These are phyloP conservation scores for Artemisia princeps DNA, from an alignment of 140 eudicot genomes.

Conservation along the genomic window DNA sequence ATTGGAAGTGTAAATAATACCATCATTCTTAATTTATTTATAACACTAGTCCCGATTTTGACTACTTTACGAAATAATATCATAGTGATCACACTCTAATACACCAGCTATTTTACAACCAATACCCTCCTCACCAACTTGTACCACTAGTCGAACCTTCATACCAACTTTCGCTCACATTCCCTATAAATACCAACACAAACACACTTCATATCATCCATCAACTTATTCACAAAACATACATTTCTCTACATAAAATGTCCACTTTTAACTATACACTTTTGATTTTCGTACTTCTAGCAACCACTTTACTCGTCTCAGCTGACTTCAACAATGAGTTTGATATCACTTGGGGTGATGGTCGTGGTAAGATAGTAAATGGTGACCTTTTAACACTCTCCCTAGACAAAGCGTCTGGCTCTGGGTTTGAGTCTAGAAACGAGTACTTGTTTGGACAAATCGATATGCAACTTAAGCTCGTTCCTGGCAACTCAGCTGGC, in stretches of 20 bases:
- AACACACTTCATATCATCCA: background rate
- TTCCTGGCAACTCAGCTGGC: conserved; percentile 57
- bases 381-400: conserved; percentile 41
- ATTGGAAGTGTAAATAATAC: too few species aligned
- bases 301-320: conserved; percentile 13
- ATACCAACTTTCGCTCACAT: background rate
- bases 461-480: conserved; percentile 53
- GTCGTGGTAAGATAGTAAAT: conserved; percentile 43
- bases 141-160: background rate
- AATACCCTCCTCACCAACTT: too few species aligned
- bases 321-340: conserved; percentile 38
- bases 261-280: background rate
- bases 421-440: conserved; percentile 48
- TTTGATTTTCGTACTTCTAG: background rate
- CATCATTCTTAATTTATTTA: too few species aligned
- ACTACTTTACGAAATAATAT: too few species aligned
- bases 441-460: conserved; percentile 44
- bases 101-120: too few species aligned
- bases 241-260: background rate
- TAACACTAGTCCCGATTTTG: too few species aligned
- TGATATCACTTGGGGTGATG: conserved; percentile 56
- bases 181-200: conserved; percentile 18
- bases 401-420: conserved; percentile 49
- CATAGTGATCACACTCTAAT: too few species aligned
- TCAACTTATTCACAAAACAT: background rate